Conservation (phyloP, 176 grass and related monocot species). For the Musa troglodytarum region DNA sequence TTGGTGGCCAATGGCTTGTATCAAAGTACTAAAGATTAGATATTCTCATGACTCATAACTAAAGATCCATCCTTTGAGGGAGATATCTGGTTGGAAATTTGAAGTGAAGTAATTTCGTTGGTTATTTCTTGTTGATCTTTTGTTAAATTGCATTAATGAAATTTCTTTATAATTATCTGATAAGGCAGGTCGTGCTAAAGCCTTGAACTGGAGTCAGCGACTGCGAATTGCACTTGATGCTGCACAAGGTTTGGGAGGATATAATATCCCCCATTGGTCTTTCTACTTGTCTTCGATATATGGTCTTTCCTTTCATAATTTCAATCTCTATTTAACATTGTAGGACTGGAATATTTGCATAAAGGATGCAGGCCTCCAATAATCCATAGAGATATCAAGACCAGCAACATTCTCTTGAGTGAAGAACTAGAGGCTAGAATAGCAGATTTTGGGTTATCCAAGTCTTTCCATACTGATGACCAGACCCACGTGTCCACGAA, state of each 20-base stretch:
- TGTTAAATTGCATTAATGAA: too few species aligned
- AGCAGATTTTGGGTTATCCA: constrained; percentile 1
- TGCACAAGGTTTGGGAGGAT: neutral
- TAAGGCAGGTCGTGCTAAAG: neutral
- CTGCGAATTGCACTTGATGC: neutral
- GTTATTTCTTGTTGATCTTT: too few species aligned
- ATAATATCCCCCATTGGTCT: neutral
- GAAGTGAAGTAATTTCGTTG: too few species aligned
- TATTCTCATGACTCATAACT: too few species aligned
- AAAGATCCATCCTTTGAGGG: too few species aligned
- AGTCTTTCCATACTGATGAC: neutral
- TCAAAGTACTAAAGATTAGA: too few species aligned
- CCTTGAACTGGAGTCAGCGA: neutral
- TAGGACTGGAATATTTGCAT: constrained; percentile 1
- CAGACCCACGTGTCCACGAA: neutral
- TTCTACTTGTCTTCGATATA: neutral
- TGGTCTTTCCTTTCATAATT: neutral
- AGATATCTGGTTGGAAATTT: too few species aligned
- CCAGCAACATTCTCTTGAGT: neutral
- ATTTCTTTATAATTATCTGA: too few species aligned
- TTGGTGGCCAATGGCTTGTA: too few species aligned
- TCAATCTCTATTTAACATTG: neutral
- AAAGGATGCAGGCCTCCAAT: neutral
- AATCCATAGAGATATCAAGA: constrained; percentile 8
- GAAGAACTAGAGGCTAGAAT: neutral